Base-by-base conservation (phyloP, 768 basidiomycete genomes). In the Leccinum fibrillosum region DNA sequence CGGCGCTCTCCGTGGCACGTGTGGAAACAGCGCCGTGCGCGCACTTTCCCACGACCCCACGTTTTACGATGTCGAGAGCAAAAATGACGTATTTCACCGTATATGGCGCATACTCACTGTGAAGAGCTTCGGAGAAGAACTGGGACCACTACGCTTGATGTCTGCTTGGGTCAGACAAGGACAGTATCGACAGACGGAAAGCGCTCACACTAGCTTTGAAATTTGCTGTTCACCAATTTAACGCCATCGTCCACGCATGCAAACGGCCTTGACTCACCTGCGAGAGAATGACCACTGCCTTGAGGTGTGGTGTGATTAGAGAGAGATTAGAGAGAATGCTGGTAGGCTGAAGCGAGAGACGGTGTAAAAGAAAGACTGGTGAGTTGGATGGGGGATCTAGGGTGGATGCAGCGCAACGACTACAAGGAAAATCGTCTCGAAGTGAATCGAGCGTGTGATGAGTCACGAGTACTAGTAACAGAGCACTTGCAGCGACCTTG, bases 391-490 rank as follows among this genome's bases (percentile, higher is more conserved):
- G 28, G 28, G 28, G 62, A 49, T 49, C 63, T 59, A 67, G 69
- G 57, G 64, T 63, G 57, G 64, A 64, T 55, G 62, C 69, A 62
- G 56, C 61, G 57, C 69, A 62, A 58, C 62, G 64, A 68, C 60
- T 62, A 64, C 68, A 68, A 59, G 73, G 70, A 74, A 75, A 73
- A 65, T 66, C 74, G 76, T 63, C 80, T 81, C 80, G 80, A 80
- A 82, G 67, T 75, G 71, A 83, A 83, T 78, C 80, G 80, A 81
- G 79, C 73, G 72, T 64, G 73, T 70, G 65, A 61, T 64, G 68
- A 55, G 37, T 61, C 58, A 61, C 67, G 62, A 63, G 64, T 50
- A 61, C 67, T 60, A 63, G 65, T 50, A 59, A 47, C 64, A 60
- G 62, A 65, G 62, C 63, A 58, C 67, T 59, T 54, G 64, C 58